Percentiles rank a stretch among this genome's conserved stretches.
These are phyloP conservation scores for Elaeagnus macrophylla DNA, from an alignment of 306 rosid species.

Conservation along the genomic window DNA sequence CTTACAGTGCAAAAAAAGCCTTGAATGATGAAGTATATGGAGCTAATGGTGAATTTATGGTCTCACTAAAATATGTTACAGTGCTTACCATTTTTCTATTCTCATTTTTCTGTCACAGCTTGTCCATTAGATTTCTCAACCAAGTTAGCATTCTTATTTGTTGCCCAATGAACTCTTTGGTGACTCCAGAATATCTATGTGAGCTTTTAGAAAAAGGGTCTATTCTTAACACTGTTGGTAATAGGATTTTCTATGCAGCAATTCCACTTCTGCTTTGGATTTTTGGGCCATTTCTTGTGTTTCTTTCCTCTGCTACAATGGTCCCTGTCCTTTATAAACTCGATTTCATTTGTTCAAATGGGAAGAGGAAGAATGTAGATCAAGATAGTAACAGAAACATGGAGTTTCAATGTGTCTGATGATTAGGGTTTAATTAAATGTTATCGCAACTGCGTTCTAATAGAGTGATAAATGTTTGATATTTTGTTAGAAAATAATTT, in stretches of 20 bases:
- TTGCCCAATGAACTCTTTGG: not conserved
- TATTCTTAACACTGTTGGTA: constrained; percentile 18
- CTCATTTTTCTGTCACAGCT: constrained; percentile 26
- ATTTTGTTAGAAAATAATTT: too few species aligned
- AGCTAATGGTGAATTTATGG: constrained; percentile 26
- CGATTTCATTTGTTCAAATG: constrained; percentile 1
- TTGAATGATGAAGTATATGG: constrained; percentile 20
- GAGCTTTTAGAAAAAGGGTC: constrained; percentile 22
- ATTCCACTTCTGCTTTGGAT: constrained; percentile 37
- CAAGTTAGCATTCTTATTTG: constrained; percentile 19
- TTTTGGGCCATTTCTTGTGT: constrained; percentile 28
- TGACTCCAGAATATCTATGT: constrained; percentile 8
- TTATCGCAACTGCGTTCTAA: too few species aligned
- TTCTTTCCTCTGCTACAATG: constrained; percentile 20
- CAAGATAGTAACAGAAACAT: too few species aligned
- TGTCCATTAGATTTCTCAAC: constrained; percentile 23
- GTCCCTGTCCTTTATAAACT: constrained; percentile 19
- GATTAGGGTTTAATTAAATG: too few species aligned
- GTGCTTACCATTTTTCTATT: constrained; percentile 19
- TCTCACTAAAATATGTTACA: constrained; percentile 24
- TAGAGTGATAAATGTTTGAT: too few species aligned
- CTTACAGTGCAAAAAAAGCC: constrained; percentile 23
- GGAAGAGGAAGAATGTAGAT: too few species aligned
- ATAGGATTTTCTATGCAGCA: constrained; percentile 27
- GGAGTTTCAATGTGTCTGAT: too few species aligned